These are phyloP conservation scores for Apiospora koreana DNA, from an alignment of 2,329 filamentous ascomycete genomes.

Conservation along the genomic window DNA sequence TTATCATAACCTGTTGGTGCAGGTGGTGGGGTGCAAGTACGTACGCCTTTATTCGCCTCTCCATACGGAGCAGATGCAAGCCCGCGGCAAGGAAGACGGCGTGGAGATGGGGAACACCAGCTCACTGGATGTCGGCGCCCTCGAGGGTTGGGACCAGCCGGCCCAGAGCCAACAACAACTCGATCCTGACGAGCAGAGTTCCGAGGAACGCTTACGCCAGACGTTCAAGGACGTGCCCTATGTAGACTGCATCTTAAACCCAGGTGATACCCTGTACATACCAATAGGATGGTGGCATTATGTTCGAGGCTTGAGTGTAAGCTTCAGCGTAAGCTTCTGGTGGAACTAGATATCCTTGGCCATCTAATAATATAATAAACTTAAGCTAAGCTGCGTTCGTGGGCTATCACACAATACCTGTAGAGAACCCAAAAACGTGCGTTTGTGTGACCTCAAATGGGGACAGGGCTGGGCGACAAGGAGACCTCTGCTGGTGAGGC, in stretches of 20 bases:
- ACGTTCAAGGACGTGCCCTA: conserved; percentile 62
- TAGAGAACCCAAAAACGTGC: too few relatives aligned
- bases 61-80: conserved; percentile 59
- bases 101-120: conserved; percentile 96
- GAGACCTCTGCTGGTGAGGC: too few relatives aligned
- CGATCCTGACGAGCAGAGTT: conserved; percentile 15
- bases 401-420: too few relatives aligned
- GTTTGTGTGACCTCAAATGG: too few relatives aligned
- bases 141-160: conserved; percentile 60
- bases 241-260: conserved; percentile 75
- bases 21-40: conserved; percentile 90
- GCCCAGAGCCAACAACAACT: background rate
- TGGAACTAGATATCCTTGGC: conserved; percentile 59
- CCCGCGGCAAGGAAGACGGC: conserved; percentile 64
- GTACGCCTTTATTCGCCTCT: conserved; percentile 80
- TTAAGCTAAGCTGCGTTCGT: too few relatives aligned
- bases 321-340: conserved; percentile 97
- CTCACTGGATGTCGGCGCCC: conserved; percentile 69
- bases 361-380: too few relatives aligned
- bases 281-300: conserved; percentile 99
- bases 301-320: conserved; percentile 79
- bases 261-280: conserved; percentile 86
- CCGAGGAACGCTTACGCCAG: conserved; percentile 24
- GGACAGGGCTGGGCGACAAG: too few relatives aligned
- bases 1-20: conserved; percentile 88